phyloP scores from a whole-genome alignment of 2,329 filamentous ascomycete species.

The Colletotrichum coccodes region DNA sequence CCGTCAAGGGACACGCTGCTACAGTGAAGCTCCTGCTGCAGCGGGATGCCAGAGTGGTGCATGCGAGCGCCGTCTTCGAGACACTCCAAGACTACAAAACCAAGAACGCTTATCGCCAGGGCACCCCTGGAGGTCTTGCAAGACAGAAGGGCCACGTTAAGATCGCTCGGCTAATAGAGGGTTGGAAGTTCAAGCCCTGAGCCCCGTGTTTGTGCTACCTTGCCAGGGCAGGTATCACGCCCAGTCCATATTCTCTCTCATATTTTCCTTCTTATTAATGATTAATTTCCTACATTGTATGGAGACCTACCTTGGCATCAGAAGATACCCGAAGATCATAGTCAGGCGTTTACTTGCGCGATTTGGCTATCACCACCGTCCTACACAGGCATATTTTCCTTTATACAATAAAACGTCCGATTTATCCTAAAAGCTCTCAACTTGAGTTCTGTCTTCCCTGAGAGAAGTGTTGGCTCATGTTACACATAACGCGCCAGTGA shows the following conservation, averaged over 20 bases:
- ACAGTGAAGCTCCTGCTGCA: slow-evolving; percentile 41
- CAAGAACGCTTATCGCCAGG: slow-evolving; percentile 36
- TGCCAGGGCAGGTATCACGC: background rate
- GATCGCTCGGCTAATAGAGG: slow-evolving; percentile 32
- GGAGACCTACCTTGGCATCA: background rate
- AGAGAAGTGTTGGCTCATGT: too few species aligned
- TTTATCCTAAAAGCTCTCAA: background rate
- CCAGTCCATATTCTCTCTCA: background rate
- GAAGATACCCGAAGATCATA: slow-evolving; percentile 20
- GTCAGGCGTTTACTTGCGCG: background rate
- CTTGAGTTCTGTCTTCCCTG: too few species aligned
- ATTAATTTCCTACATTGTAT: background rate
- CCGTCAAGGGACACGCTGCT: slow-evolving; percentile 34
- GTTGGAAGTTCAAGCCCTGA: slow-evolving; percentile 30
- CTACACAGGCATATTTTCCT: background rate
- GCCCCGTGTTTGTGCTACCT: too few species aligned
- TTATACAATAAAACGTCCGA: too few species aligned
- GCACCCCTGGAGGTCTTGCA: slow-evolving; percentile 38
- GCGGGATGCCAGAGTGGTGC: slow-evolving; percentile 33
- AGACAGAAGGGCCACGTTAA: slow-evolving; percentile 35
- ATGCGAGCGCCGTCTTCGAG: slow-evolving; percentile 38
- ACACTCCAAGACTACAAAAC: slow-evolving; percentile 33
- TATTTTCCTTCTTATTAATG: background rate
- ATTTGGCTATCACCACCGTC: background rate
- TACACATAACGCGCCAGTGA: too few species aligned